A percentile compares a stretch with the other conserved stretches of the same genome.
Conservation (phyloP, 2,329 filamentous ascomycete species). For the Parastagonospora nodorum region DNA sequence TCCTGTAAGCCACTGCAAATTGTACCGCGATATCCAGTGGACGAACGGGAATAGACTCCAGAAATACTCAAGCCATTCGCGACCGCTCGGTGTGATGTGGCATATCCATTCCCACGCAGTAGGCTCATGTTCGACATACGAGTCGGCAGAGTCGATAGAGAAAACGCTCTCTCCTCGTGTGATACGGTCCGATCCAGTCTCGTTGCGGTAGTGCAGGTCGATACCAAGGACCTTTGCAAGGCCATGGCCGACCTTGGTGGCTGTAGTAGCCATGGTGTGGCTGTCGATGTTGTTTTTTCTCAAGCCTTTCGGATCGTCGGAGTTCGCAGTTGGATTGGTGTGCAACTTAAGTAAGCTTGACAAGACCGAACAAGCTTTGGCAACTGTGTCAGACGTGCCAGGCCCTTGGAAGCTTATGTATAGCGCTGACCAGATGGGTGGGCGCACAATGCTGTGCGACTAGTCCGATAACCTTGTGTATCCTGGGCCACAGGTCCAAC, state of each 20-base stretch:
- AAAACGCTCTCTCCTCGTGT: constrained; percentile 80
- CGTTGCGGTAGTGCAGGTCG: constrained; percentile 73
- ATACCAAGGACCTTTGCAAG: constrained; percentile 83
- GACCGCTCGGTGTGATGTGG: constrained; percentile 64
- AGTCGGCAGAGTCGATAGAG: constrained; percentile 73
- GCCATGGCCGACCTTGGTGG: constrained; percentile 68
- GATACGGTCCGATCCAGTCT: constrained; percentile 63
- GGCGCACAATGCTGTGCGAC: constrained; percentile 12
- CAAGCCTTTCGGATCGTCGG: background rate
- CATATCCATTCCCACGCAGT: constrained; percentile 73
- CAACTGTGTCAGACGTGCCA: constrained; percentile 27
- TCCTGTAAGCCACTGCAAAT: constrained; percentile 83
- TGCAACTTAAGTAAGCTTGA: constrained; percentile 11
- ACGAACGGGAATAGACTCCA: constrained; percentile 82
- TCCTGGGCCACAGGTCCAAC: constrained; percentile 4
- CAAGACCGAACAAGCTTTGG: constrained; percentile 35
- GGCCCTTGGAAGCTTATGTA: constrained; percentile 37
- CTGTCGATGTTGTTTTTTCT: background rate
- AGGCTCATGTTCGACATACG: constrained; percentile 81
- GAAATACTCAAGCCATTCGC: constrained; percentile 65
- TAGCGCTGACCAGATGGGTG: constrained; percentile 10
- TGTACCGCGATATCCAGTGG: constrained; percentile 89
- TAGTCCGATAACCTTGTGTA: constrained; percentile 9
- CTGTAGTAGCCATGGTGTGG: constrained; percentile 33
- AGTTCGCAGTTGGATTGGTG: constrained; percentile 12